Evolutionary conservation across 352 stramenopile species (phyloP).

Genomic region (Aphanomyces astaci): DNA sequence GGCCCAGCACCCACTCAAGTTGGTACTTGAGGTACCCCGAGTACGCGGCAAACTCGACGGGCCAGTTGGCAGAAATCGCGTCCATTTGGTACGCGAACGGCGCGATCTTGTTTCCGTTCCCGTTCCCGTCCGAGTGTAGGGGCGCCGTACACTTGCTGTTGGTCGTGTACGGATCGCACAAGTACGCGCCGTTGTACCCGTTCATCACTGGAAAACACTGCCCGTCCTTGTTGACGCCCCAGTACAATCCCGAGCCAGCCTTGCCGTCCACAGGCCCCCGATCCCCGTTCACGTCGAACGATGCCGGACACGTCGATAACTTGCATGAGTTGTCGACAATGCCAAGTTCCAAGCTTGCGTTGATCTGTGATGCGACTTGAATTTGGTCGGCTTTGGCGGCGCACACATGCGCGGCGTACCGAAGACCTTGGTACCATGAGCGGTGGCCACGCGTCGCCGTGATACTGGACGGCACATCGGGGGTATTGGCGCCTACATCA

Average conservation of each 20-base stretch:
- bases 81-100: constrained; percentile 54
- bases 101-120: constrained; percentile 49
- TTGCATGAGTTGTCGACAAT: too few species aligned
- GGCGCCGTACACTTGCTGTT: constrained; percentile 28
- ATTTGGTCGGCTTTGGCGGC: neutral
- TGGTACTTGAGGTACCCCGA: constrained; percentile 37
- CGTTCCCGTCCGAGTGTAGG: constrained; percentile 28
- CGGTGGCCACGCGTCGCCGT: constrained; percentile 27
- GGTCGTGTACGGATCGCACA: constrained; percentile 46
- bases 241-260: constrained; percentile 26
- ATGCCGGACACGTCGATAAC: too few species aligned
- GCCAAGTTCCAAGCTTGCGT: too few species aligned
- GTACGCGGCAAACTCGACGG: constrained; percentile 55
- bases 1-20: constrained; percentile 37
- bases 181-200: constrained; percentile 41
- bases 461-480: constrained; percentile 14
- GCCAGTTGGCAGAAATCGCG: constrained; percentile 75
- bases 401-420: constrained; percentile 28
- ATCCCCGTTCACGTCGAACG: constrained; percentile 40
- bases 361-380: too few species aligned
- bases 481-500: constrained; percentile 25
- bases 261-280: constrained; percentile 30
- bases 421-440: constrained; percentile 21
- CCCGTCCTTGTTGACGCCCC: constrained; percentile 55
- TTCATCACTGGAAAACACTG: constrained; percentile 55